Percentiles rank a stretch among this genome's conserved stretches.
Conservation (phyloP, 257 asterid species). For the Petrea volubilis region DNA sequence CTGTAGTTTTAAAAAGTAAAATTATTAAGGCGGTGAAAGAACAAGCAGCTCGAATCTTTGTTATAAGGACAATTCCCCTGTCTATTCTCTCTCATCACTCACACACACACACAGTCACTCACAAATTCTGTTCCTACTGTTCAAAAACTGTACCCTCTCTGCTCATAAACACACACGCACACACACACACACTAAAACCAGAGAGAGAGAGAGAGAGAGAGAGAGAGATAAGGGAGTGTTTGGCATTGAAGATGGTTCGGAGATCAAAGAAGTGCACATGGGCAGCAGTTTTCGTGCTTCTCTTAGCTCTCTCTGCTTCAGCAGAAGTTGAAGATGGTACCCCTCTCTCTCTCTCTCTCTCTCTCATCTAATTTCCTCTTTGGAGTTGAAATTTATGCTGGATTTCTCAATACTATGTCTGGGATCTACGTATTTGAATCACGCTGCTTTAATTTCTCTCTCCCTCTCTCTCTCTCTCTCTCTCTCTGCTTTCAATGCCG, state of each 20-base stretch:
- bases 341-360: slow-evolving; percentile 21
- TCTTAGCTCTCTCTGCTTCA: slow-evolving; percentile 30
- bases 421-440: slow-evolving; percentile 5
- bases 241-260: slow-evolving; percentile 33
- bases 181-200: background rate
- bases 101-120: slow-evolving; percentile 16
- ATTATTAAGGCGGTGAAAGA: background rate
- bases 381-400: background rate
- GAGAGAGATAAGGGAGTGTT: background rate
- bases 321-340: slow-evolving; percentile 44
- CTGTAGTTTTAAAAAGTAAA: background rate
- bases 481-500: too few relatives aligned
- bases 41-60: slow-evolving; percentile 35
- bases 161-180: background rate
- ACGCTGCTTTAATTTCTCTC: background rate
- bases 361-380: background rate
- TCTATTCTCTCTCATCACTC: slow-evolving; percentile 11
- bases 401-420: background rate
- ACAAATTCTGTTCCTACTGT: background rate
- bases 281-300: slow-evolving; percentile 17
- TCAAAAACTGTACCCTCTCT: slow-evolving; percentile 15
- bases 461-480: background rate
- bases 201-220: background rate
- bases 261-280: slow-evolving; percentile 30
- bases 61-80: slow-evolving; percentile 39